These are phyloP conservation scores for Aspergillus sp. DNA, from an alignment of 2,329 filamentous ascomycete genomes.

Conservation along the genomic window DNA sequence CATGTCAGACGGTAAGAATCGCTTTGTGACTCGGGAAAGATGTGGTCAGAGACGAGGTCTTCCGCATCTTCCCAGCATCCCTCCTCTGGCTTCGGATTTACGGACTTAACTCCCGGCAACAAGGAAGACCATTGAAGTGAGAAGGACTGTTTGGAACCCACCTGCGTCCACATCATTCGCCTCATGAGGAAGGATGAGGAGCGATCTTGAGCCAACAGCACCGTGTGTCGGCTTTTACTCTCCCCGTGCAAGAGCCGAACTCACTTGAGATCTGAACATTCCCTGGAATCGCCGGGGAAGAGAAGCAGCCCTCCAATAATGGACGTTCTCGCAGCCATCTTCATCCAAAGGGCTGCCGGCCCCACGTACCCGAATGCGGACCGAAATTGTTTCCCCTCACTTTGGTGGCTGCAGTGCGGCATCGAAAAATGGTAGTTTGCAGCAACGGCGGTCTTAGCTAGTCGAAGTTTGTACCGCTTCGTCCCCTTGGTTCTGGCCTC, in stretches of 20 bases:
- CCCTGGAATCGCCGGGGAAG: neutral
- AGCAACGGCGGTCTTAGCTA: constrained; percentile 11
- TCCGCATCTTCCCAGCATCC: neutral
- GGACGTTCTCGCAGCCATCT: neutral
- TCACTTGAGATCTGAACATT: neutral
- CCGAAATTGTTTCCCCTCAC: constrained; percentile 22
- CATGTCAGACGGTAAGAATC: neutral
- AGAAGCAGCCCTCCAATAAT: neutral
- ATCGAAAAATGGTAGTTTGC: neutral
- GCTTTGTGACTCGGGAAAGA: neutral
- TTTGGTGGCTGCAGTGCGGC: constrained; percentile 10
- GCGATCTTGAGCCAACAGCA: constrained; percentile 1
- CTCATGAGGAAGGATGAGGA: constrained; percentile 2
- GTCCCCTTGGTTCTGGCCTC: neutral
- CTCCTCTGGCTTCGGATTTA: constrained; percentile 3
- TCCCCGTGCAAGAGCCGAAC: constrained; percentile 17
- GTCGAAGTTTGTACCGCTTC: constrained; percentile 5
- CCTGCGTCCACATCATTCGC: neutral
- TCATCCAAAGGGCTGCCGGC: constrained; percentile 2
- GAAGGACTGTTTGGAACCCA: neutral
- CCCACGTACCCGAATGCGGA: constrained; percentile 12
- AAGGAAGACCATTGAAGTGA: neutral
- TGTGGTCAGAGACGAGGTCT: neutral
- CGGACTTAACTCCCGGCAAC: neutral
- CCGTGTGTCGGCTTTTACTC: neutral